Conservation (phyloP, 768 basidiomycete genomes). For the Termitomyces bulborhizus region DNA sequence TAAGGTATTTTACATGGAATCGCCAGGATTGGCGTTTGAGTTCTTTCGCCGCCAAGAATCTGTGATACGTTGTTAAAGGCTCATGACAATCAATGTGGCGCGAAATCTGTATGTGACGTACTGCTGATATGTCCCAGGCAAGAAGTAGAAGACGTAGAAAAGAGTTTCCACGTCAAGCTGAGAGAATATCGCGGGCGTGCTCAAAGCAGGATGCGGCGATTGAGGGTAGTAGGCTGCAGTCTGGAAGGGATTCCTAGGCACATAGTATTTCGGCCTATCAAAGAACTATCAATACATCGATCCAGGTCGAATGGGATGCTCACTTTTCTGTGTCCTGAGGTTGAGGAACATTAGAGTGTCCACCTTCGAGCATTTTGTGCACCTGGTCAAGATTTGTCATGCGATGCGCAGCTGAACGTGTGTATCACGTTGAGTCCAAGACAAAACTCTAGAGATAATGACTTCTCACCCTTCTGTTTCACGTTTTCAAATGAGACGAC, state of each 20-base stretch:
- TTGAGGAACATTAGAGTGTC: constrained; percentile 82
- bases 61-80: constrained; percentile 21
- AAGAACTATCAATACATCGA: constrained; percentile 8
- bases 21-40: constrained; percentile 97
- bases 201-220: constrained; percentile 71
- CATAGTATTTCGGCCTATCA: constrained; percentile 90
- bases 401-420: constrained; percentile 57
- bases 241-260: constrained; percentile 85
- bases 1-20: constrained; percentile 98
- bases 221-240: constrained; percentile 97
- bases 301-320: constrained; percentile 8
- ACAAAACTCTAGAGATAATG: background rate
- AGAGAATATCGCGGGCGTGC: constrained; percentile 77
- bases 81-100: background rate
- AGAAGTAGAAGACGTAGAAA: constrained; percentile 98
- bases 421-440: constrained; percentile 3
- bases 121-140: constrained; percentile 98
- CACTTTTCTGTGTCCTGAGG: constrained; percentile 96
- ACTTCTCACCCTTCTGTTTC: constrained; percentile 82
- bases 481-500: constrained; percentile 93
- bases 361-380: constrained; percentile 90
- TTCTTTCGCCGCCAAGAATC: constrained; percentile 94
- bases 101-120: constrained; percentile 30
- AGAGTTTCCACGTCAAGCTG: constrained; percentile 95
- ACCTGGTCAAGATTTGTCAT: constrained; percentile 87